Percentiles rank a stretch among this genome's conserved stretches.
phyloP scores from a whole-genome alignment of 2,329 filamentous ascomycete species.

The Metarhizium anisopliae region DNA sequence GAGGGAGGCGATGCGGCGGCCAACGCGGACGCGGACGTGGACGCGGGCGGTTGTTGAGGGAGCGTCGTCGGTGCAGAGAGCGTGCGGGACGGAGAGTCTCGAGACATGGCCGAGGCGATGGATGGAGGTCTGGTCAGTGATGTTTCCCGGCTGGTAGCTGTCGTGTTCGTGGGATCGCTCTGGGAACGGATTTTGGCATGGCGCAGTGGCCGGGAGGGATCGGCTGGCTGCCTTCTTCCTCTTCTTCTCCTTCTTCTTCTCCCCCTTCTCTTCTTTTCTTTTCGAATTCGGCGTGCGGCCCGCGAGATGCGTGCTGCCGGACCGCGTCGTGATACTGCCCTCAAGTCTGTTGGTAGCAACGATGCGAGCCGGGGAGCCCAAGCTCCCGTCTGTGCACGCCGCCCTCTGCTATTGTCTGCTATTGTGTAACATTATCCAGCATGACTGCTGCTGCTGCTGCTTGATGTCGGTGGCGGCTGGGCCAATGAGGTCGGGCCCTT shows the following conservation, averaged over 20 bases:
- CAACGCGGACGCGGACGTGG: slow-evolving; percentile 2
- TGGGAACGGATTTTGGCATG: no score
- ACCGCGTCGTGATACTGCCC: neutral
- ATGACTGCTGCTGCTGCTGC: no score
- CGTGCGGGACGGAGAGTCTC: neutral
- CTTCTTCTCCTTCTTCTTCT: no score
- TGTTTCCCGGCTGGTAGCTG: neutral
- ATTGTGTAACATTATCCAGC: neutral
- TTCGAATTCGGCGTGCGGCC: no score
- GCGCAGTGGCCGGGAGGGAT: no score
- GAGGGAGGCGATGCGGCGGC: slow-evolving; percentile 19
- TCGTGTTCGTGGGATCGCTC: neutral
- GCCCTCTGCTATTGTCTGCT: neutral
- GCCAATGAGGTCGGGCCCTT: neutral
- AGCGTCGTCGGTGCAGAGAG: slow-evolving; percentile 3
- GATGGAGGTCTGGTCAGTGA: no score
- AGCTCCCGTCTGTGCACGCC: neutral
- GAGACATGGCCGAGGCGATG: neutral
- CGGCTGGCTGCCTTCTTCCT: no score
- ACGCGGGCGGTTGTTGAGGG: slow-evolving; percentile 16
- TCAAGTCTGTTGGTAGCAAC: neutral
- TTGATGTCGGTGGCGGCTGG: neutral
- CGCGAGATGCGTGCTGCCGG: neutral
- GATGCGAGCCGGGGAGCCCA: neutral
- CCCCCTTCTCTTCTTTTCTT: no score